These are phyloP conservation scores for Ustilago sp. DNA, from an alignment of 1,284 basidiomycete genomes.

Conservation along the genomic window DNA sequence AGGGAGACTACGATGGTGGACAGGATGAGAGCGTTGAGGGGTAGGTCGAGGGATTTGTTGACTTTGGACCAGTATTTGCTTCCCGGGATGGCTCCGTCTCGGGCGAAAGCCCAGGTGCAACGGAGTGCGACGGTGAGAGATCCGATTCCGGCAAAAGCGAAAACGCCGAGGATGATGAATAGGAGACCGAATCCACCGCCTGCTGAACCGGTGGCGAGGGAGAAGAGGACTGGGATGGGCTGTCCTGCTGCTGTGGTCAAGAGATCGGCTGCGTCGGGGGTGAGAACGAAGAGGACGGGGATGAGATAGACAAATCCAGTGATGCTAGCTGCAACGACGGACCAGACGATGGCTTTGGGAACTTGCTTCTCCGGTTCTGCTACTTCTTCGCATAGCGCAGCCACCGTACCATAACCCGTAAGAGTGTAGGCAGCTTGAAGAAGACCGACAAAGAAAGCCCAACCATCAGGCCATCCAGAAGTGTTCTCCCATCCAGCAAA, in stretches of 20 bases:
- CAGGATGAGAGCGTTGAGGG: conserved; percentile 70
- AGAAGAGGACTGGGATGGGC: conserved; percentile 72
- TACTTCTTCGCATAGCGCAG: conserved; percentile 70
- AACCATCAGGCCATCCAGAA: conserved; percentile 61
- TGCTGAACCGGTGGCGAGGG: conserved; percentile 70
- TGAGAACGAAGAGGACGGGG: conserved; percentile 71
- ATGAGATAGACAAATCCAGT: conserved; percentile 72
- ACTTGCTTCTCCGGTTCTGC: conserved; percentile 66
- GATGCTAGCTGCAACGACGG: conserved; percentile 71
- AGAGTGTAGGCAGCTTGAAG: conserved; percentile 67
- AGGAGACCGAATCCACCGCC: conserved; percentile 72
- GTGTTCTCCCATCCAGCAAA: conserved; percentile 70
- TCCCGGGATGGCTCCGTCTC: conserved; percentile 72
- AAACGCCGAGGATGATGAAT: conserved; percentile 72
- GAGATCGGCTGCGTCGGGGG: conserved; percentile 70
- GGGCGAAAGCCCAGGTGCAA: conserved; percentile 71
- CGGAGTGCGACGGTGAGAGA: conserved; percentile 71
- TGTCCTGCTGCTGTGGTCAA: conserved; percentile 70
- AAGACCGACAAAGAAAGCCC: conserved; percentile 71
- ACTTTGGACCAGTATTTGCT: conserved; percentile 70
- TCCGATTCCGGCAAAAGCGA: conserved; percentile 72
- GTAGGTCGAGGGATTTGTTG: conserved; percentile 70
- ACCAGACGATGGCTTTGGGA: conserved; percentile 64
- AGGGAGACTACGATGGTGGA: conserved; percentile 70
- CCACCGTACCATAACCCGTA: conserved; percentile 70